Conservation (phyloP, 1,284 basidiomycete genomes). For the Cerioporus squamosus region DNA sequence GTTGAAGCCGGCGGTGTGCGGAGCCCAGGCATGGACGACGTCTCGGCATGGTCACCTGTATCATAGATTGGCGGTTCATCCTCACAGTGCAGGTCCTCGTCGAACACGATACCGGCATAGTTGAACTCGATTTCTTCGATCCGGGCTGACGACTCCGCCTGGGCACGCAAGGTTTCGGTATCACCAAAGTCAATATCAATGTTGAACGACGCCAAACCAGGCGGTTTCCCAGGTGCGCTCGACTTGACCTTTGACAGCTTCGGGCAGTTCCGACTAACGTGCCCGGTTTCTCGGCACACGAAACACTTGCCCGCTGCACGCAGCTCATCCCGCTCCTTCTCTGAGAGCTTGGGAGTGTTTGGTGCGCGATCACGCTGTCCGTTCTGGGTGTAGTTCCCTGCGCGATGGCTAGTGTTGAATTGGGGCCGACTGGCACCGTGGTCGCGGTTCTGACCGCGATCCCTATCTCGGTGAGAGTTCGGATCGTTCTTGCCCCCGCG, state of each 20-base stretch:
- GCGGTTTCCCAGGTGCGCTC: conserved; percentile 3
- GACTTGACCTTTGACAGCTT: not conserved
- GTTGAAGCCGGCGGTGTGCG: too few species aligned
- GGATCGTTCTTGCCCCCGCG: too few species aligned
- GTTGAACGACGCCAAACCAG: conserved; percentile 4
- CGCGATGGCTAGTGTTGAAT: too few species aligned
- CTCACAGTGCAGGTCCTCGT: too few species aligned
- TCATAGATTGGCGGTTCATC: too few species aligned
- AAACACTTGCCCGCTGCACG: conserved; percentile 23
- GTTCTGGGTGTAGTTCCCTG: not conserved
- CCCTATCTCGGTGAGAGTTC: not conserved
- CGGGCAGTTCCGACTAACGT: conserved; percentile 21
- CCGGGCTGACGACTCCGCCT: not conserved
- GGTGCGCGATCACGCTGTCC: too few species aligned
- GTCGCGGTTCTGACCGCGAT: not conserved
- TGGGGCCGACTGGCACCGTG: not conserved
- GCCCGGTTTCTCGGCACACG: conserved; percentile 18
- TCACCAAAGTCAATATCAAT: not conserved
- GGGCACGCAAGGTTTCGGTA: conserved; percentile 1
- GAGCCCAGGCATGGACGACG: too few species aligned
- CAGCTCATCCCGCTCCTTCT: conserved; percentile 13
- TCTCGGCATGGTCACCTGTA: too few species aligned
- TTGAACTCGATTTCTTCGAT: not conserved
- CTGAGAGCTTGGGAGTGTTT: not conserved
- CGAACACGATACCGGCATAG: too few species aligned